phyloP scores from a whole-genome alignment of 2,329 filamentous ascomycete genomes.

The Ascochyta koolunga region DNA sequence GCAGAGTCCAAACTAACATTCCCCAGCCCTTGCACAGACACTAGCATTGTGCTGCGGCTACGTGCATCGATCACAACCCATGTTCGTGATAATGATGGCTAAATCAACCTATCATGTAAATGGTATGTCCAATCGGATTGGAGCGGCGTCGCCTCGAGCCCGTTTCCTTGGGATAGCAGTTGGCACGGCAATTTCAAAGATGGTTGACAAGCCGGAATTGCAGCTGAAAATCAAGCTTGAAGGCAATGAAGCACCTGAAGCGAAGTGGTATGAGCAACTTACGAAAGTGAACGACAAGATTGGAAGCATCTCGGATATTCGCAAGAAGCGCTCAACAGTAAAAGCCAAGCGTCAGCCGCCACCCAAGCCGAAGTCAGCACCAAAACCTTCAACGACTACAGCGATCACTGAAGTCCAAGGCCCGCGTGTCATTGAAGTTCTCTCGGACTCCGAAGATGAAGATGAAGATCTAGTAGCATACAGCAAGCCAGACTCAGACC shows the following conservation, averaged over 20 bases:
- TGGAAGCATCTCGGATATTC: conserved; percentile 52
- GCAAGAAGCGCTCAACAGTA: neutral
- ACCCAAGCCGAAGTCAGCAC: conserved; percentile 16
- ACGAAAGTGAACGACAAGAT: conserved; percentile 66
- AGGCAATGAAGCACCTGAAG: conserved; percentile 75
- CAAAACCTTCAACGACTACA: conserved; percentile 16
- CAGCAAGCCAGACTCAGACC: conserved; percentile 83
- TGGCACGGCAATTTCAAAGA: conserved; percentile 71
- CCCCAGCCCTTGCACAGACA: conserved; percentile 76
- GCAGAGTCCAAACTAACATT: conserved; percentile 23
- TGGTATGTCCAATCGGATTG: conserved; percentile 83
- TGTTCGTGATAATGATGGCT: conserved; percentile 71
- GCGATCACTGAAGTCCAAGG: conserved; percentile 35
- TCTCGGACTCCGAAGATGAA: conserved; percentile 57
- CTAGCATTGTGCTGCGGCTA: conserved; percentile 80
- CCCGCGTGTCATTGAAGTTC: conserved; percentile 58
- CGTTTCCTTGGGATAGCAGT: conserved; percentile 88
- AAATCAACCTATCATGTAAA: conserved; percentile 76
- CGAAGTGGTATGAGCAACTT: conserved; percentile 74
- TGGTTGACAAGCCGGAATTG: conserved; percentile 71
- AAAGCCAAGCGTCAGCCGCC: neutral
- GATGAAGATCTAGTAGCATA: conserved; percentile 76
- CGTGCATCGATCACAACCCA: conserved; percentile 68
- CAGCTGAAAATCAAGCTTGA: conserved; percentile 84
- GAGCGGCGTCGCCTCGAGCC: conserved; percentile 73